Evolutionary conservation across 2,329 filamentous ascomycete species (phyloP).

Genomic region (Venturia effusa): DNA sequence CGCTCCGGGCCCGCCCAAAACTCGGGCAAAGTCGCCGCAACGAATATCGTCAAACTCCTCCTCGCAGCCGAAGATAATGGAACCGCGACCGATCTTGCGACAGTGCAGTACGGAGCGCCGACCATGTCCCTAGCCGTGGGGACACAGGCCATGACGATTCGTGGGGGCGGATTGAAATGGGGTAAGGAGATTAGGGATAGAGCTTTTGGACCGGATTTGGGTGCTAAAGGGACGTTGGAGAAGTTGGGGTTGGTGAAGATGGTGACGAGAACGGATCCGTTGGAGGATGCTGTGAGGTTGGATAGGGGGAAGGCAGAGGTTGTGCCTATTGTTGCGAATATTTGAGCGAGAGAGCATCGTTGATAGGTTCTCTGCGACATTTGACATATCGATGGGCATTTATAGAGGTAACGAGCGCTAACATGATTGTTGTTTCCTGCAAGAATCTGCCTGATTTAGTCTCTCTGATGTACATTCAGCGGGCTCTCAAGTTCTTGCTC

Average conservation of each 20-base stretch:
- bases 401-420: too few species aligned
- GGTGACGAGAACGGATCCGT: not conserved
- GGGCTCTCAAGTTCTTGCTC: too few species aligned
- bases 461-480: too few species aligned
- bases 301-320: not conserved
- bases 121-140: constrained; percentile 11
- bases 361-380: too few species aligned
- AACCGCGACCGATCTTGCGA: not conserved
- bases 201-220: constrained; percentile 10
- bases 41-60: constrained; percentile 42
- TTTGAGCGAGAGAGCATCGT: too few species aligned
- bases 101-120: not conserved
- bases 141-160: constrained; percentile 9
- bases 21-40: constrained; percentile 54
- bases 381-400: too few species aligned
- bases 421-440: too few species aligned
- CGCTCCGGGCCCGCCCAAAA: constrained; percentile 67
- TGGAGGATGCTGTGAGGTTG: not conserved
- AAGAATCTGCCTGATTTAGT: too few species aligned
- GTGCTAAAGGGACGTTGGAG: constrained; percentile 9
- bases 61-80: constrained; percentile 5
- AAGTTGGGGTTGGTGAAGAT: constrained; percentile 4
- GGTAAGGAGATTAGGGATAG: constrained; percentile 8
- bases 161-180: constrained; percentile 1
- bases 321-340: not conserved